These are phyloP conservation scores for Saccharomycopsis lassenensis DNA, from an alignment of 805 yeast genomes.

Conservation along the genomic window DNA sequence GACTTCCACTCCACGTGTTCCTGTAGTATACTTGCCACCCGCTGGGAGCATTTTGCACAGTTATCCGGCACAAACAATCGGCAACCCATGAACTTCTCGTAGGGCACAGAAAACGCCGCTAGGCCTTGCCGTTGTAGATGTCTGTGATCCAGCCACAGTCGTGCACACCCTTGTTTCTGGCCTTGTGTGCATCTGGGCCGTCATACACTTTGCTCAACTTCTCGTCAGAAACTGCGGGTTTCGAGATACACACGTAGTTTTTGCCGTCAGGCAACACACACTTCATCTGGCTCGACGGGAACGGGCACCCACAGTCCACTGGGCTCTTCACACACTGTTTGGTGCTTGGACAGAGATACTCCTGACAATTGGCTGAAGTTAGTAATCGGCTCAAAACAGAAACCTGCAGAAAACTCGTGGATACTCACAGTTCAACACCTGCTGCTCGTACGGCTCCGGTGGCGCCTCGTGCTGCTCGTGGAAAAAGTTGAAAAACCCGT, in stretches of 20 bases:
- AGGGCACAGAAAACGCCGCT: too few species aligned
- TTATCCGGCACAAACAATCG: too few species aligned
- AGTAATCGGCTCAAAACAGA: background rate
- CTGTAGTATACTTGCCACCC: too few species aligned
- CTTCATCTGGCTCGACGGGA: constrained; percentile 72
- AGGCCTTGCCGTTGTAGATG: constrained; percentile 56
- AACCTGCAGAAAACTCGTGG: background rate
- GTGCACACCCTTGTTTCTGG: constrained; percentile 38
- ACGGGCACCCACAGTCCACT: constrained; percentile 81
- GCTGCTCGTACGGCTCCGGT: constrained; percentile 26
- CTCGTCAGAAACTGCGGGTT: constrained; percentile 43
- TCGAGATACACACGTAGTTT: constrained; percentile 71
- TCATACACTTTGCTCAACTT: constrained; percentile 27
- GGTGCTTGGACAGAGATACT: constrained; percentile 77
- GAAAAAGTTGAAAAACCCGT: constrained; percentile 33
- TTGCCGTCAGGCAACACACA: constrained; percentile 63
- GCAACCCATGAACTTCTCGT: too few species aligned
- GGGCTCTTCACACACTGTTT: constrained; percentile 61
- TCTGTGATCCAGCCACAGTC: constrained; percentile 82
- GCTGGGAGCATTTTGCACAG: too few species aligned
- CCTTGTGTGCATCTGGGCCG: constrained; percentile 31
- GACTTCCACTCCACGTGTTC: too few species aligned
- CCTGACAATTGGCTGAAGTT: constrained; percentile 37
- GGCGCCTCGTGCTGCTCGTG: constrained; percentile 26
- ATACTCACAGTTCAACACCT: constrained; percentile 23